Evolutionary conservation across 331 rosid genomes (phyloP).

Genomic region (Erythrophleum ivorense): DNA sequence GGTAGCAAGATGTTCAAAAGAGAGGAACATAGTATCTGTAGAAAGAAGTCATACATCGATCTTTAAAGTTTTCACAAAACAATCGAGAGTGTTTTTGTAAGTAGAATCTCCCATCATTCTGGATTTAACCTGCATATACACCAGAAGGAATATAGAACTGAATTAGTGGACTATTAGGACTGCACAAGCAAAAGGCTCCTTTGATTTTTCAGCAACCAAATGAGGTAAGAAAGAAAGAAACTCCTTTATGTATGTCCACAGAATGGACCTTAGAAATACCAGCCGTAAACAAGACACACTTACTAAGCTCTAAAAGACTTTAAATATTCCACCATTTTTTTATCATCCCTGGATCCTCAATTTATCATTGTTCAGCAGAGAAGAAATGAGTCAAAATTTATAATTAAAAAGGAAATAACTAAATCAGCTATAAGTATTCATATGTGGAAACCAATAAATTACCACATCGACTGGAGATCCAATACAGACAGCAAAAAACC

Average conservation of each 20-base stretch:
- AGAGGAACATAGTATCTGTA: constrained; percentile 15
- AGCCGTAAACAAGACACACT: not conserved
- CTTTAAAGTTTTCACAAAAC: constrained; percentile 87
- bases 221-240: not conserved
- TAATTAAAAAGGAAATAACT: not conserved
- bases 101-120: constrained; percentile 99
- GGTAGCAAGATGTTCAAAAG: constrained; percentile 10
- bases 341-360: not conserved
- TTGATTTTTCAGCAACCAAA: constrained; percentile 33
- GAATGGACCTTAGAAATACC: constrained; percentile 7
- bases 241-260: not conserved
- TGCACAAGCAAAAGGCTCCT: constrained; percentile 23
- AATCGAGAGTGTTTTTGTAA: constrained; percentile 89
- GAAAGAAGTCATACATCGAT: constrained; percentile 70
- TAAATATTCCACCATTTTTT: constrained; percentile 10
- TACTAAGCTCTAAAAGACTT: not conserved
- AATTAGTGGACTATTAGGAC: not conserved
- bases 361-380: not conserved
- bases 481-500: constrained; percentile 91
- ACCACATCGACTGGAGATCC: constrained; percentile 99
- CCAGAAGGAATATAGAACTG: constrained; percentile 31
- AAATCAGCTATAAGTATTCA: not conserved
- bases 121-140: constrained; percentile 80
- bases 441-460: constrained; percentile 36
- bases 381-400: not conserved